Conservation (phyloP, 768 basidiomycete species). For the Xerocomus spinulosus region DNA sequence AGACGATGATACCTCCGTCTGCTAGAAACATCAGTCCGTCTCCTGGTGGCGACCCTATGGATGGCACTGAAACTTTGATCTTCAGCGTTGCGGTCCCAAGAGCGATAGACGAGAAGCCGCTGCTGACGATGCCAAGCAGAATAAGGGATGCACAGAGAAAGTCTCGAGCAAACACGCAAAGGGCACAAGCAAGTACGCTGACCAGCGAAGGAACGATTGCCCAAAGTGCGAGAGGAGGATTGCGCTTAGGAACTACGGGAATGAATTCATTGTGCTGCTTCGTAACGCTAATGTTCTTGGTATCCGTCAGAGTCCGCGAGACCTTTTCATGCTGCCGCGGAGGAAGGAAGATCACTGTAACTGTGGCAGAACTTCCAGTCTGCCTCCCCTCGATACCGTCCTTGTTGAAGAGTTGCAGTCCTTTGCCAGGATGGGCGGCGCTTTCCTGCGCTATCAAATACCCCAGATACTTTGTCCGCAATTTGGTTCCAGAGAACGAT, state of each 20-base stretch:
- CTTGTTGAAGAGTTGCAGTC: constrained; percentile 2
- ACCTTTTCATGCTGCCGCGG: constrained; percentile 1
- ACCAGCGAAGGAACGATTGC: constrained; percentile 22
- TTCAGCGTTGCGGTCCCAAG: constrained; percentile 25
- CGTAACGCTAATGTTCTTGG: neutral
- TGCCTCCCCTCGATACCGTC: constrained; percentile 5
- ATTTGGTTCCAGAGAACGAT: constrained; percentile 59
- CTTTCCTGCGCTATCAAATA: constrained; percentile 38
- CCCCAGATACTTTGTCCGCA: constrained; percentile 51
- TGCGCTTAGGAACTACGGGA: constrained; percentile 6
- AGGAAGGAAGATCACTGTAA: constrained; percentile 16
- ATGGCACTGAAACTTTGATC: constrained; percentile 23
- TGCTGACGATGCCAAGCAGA: constrained; percentile 28
- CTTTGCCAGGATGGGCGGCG: neutral
- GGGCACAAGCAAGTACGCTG: constrained; percentile 18
- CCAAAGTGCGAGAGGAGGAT: constrained; percentile 6
- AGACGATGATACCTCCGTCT: constrained; percentile 20
- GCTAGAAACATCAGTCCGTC: constrained; percentile 26
- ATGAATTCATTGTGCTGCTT: constrained; percentile 2
- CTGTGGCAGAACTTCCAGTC: constrained; percentile 12
- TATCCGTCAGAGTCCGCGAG: neutral
- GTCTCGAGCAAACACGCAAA: constrained; percentile 22
- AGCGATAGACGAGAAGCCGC: constrained; percentile 26
- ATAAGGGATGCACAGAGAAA: constrained; percentile 28
- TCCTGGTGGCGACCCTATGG: constrained; percentile 22